These are phyloP conservation scores for Leishmania gerbilli DNA, from an alignment of 208 protist species.

Conservation along the genomic window DNA sequence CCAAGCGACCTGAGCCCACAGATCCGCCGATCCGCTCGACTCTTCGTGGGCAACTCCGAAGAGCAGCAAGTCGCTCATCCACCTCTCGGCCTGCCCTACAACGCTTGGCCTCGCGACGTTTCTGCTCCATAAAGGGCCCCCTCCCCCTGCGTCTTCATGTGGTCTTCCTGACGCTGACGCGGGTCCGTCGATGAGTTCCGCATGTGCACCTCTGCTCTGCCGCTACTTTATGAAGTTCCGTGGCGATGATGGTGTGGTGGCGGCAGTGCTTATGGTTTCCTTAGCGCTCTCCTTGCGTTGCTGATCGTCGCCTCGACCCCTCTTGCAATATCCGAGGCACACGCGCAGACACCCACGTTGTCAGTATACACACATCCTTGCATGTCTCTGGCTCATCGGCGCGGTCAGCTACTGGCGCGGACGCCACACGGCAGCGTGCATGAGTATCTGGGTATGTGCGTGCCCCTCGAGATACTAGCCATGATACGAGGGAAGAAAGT, in stretches of 20 bases:
- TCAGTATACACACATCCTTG: not conserved
- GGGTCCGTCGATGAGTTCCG: not conserved
- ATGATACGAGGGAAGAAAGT: constrained; percentile 79
- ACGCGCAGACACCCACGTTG: not conserved
- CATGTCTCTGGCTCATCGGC: not conserved
- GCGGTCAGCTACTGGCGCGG: not conserved
- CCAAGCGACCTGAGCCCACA: not conserved
- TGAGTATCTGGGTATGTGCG: not conserved
- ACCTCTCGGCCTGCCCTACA: not conserved
- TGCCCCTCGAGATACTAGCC: constrained; percentile 9
- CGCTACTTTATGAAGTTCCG: not conserved
- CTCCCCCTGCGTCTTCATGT: not conserved
- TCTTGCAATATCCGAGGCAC: not conserved
- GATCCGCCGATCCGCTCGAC: not conserved
- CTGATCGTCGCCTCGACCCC: not conserved
- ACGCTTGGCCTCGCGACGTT: too few species aligned
- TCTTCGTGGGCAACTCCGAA: not conserved
- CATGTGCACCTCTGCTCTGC: not conserved
- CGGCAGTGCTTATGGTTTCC: not conserved
- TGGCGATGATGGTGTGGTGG: not conserved
- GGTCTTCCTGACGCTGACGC: not conserved
- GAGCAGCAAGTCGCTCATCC: not conserved
- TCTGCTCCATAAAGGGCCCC: not conserved
- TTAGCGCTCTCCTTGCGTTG: not conserved
- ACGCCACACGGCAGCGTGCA: not conserved